These are phyloP conservation scores for Tolypocladium tundrense DNA, from an alignment of 2,329 filamentous ascomycete species.

Conservation along the genomic window DNA sequence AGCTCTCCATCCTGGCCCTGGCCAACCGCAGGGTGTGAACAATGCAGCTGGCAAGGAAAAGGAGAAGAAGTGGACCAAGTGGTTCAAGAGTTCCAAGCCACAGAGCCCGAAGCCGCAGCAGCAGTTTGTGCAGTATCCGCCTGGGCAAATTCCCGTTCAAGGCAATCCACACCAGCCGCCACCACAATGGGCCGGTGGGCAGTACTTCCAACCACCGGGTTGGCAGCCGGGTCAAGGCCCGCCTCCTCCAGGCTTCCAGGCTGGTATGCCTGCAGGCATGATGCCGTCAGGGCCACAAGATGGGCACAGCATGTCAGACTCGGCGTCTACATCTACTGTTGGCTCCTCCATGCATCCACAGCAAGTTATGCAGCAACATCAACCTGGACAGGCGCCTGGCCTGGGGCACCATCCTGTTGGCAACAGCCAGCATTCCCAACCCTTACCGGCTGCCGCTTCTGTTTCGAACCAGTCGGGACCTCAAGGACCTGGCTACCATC, in stretches of 20 bases:
- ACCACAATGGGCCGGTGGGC: slow-evolving; percentile 1
- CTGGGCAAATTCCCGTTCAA: background rate
- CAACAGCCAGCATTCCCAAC: background rate
- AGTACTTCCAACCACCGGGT: background rate
- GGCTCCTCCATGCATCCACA: background rate
- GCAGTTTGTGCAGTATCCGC: background rate
- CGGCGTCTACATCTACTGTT: background rate
- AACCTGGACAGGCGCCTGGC: background rate
- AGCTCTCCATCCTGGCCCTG: background rate
- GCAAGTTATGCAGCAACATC: background rate
- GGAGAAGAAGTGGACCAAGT: slow-evolving; percentile 17
- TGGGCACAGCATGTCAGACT: background rate
- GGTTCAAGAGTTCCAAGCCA: slow-evolving; percentile 16
- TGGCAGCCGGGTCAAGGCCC: slow-evolving; percentile 4
- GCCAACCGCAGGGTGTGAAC: background rate
- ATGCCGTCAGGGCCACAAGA: background rate
- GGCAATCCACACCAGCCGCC: background rate
- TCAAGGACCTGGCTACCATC: background rate
- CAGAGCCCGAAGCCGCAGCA: slow-evolving; percentile 1
- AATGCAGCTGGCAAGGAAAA: slow-evolving; percentile 9
- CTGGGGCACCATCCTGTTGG: background rate
- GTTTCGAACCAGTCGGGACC: background rate
- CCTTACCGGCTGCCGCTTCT: background rate
- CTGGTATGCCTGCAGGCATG: background rate
- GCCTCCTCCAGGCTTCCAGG: background rate